Percentiles rank a stretch among this genome's conserved stretches.
phyloP scores from a whole-genome alignment of 148 eudicot genomes.

The Silene latifolia region DNA sequence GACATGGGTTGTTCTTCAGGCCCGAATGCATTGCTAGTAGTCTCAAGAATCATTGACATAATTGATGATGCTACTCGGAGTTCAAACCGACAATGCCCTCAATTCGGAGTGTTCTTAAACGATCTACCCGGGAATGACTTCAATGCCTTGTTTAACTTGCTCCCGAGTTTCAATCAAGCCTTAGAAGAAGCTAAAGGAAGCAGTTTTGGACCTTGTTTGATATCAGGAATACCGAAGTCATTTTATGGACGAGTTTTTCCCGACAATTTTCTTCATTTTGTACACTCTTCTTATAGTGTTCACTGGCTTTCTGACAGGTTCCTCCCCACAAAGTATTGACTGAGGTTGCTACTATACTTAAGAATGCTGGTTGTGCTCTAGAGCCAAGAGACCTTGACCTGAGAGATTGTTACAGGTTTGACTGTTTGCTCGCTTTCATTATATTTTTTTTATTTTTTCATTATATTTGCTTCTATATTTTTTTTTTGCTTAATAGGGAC shows the following conservation, averaged over 20 bases:
- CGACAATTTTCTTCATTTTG: neutral
- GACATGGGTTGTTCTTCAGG: neutral
- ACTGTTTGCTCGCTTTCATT: no score
- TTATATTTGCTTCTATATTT: no score
- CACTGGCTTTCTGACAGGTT: neutral
- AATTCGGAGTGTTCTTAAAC: neutral
- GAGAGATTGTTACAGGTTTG: no score
- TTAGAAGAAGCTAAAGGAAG: neutral
- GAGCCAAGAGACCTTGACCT: no score
- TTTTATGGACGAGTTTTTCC: neutral
- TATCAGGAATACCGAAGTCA: neutral
- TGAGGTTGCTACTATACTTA: no score
- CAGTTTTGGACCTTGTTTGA: neutral
- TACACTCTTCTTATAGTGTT: neutral
- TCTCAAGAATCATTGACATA: neutral
- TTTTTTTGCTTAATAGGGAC: no score
- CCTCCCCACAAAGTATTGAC: no score
- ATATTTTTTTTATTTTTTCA: no score
- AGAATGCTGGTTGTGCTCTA: no score
- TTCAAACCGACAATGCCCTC: neutral
- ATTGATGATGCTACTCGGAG: neutral
- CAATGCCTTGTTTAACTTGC: constrained; percentile 31
- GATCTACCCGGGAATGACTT: constrained; percentile 54
- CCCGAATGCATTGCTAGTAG: neutral
- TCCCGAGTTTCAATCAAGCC: constrained; percentile 6